These are phyloP conservation scores for Verticillium zaregamsianum DNA, from an alignment of 2,329 filamentous ascomycete species.

Conservation along the genomic window DNA sequence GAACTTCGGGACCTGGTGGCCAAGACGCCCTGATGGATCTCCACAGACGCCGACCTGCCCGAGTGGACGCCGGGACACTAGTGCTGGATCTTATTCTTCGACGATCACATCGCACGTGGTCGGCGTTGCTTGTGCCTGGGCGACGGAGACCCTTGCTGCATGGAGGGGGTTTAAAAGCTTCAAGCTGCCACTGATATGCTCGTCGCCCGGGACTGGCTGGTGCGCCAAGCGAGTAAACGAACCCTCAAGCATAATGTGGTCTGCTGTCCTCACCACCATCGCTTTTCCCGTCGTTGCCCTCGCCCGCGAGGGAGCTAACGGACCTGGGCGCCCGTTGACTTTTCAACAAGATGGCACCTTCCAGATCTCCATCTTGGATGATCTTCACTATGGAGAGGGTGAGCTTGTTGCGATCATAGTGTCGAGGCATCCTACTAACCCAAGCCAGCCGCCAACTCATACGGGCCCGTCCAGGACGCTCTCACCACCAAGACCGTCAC, in stretches of 20 bases:
- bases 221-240: neutral
- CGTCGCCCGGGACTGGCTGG: neutral
- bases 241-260: neutral
- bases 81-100: neutral
- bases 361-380: slow-evolving; percentile 58
- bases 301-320: neutral
- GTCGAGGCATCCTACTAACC: neutral
- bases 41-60: neutral
- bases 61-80: neutral
- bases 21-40: neutral
- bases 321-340: slow-evolving; percentile 16
- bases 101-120: neutral
- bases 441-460: neutral
- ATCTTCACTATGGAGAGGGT: slow-evolving; percentile 70
- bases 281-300: neutral
- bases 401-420: slow-evolving; percentile 13
- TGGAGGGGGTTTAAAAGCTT: neutral
- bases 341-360: slow-evolving; percentile 43
- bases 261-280: neutral
- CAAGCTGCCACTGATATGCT: neutral
- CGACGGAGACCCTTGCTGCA: neutral
- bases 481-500: slow-evolving; percentile 54
- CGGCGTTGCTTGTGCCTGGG: neutral
- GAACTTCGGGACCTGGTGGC: neutral
- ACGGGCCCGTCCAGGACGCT: slow-evolving; percentile 27